A percentile compares a stretch with the other conserved stretches of the same genome.
phyloP scores from a whole-genome alignment of 2,329 filamentous ascomycete species.

The Ploettnerulaceae sp. region DNA sequence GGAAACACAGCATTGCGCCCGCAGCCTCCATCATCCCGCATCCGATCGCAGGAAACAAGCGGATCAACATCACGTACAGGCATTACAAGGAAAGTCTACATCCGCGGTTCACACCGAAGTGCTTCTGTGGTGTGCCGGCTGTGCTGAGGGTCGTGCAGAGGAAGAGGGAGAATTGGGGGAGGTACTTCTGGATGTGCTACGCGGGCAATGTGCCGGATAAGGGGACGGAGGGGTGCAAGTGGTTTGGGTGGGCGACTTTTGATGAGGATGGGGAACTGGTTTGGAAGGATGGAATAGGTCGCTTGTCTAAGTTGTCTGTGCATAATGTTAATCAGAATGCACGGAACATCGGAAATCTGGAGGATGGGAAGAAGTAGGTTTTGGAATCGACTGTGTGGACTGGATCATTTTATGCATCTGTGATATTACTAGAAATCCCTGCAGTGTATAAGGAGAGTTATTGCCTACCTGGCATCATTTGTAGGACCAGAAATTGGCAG shows the following conservation, averaged over 20 bases:
- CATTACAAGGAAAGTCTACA: conserved; percentile 75
- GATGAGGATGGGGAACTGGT: conserved; percentile 79
- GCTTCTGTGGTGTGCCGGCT: conserved; percentile 64
- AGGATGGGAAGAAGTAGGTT: too few species aligned
- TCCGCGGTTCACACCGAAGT: conserved; percentile 72
- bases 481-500: too few species aligned
- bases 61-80: conserved; percentile 93
- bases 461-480: too few species aligned
- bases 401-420: too few species aligned
- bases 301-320: too few species aligned
- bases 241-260: conserved; percentile 83
- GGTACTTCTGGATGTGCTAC: conserved; percentile 94
- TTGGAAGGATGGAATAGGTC: conserved; percentile 48
- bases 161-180: conserved; percentile 69
- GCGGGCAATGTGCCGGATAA: conserved; percentile 65
- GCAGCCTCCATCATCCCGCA: conserved; percentile 77
- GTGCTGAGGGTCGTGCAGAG: conserved; percentile 74
- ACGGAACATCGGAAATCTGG: too few species aligned
- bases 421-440: too few species aligned
- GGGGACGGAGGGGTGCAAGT: conserved; percentile 65
- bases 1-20: conserved; percentile 84
- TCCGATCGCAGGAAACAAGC: conserved; percentile 69
- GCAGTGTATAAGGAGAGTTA: too few species aligned
- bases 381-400: too few species aligned
- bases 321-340: too few species aligned